Base-by-base conservation (phyloP, 768 basidiomycete genomes). In the Leccinum incarnatum region DNA sequence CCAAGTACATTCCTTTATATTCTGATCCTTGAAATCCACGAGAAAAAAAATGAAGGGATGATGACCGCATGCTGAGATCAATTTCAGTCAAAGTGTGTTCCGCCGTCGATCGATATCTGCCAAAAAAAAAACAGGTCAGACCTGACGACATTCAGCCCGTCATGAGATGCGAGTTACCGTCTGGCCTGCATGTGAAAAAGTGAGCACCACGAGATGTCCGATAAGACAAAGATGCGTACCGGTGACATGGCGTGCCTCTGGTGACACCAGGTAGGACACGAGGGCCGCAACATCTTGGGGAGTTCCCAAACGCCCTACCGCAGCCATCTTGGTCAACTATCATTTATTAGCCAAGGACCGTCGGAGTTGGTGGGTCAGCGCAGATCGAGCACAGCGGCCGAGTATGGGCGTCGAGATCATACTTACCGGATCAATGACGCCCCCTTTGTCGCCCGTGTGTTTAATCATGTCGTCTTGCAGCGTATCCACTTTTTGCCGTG, bases 201-300 rank as follows among this genome's bases (percentile, higher is more conserved):
- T 11, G 12, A 23, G 23, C 14, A 25, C 14, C 21, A 50, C 9
- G 17, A 30, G 19, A 48, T 15, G 11, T 19, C 1, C 21, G n/a
- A 45, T 19, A 36, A 10, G 29, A 46, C 4, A 14, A 17, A 25
- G 5, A 17, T 19, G 53, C 59, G 14, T 59, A 72, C 76, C 76
- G 49, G 75, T 77, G 56, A 78, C 47, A 25, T 67, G 72, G 58
- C 64, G 64, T 12, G 77, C 69, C 19, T 74, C 71, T 4, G 71
- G 67, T 2, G 72, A 74, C 1, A 58, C 73, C 19, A 79, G 62
- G 58, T 71, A 78, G 6, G 73, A 67, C 4, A 78, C 78, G 0
- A 79, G 67, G 17, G 58, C 65, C 1, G 75, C 75, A n/a, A 78
- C 42, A 34, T 77, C 78, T 8, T 71, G 59, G 30, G 70, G 12